Evolutionary conservation across 345 rosid species (phyloP).

Genomic region (Salix suchowensis): DNA sequence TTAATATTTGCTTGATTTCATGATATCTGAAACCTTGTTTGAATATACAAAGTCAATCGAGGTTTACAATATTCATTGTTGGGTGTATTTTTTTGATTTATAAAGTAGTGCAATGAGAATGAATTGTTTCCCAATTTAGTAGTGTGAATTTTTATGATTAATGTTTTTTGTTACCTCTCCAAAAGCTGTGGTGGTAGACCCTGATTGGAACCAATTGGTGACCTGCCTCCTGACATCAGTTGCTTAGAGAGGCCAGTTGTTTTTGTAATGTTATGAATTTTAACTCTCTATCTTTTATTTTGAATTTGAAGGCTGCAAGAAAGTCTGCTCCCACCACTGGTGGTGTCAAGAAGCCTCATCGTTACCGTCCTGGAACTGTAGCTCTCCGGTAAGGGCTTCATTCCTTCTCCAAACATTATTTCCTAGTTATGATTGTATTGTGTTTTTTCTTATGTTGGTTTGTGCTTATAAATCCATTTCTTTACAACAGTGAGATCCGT

Average conservation of each 20-base stretch:
- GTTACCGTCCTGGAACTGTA: slow-evolving; percentile 55
- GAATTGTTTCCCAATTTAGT: no score
- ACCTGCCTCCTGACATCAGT: no score
- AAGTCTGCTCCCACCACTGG: slow-evolving; percentile 62
- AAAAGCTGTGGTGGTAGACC: no score
- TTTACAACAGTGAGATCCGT: slow-evolving; percentile 35
- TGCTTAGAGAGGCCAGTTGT: not conserved
- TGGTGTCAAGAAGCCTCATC: slow-evolving; percentile 62
- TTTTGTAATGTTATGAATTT: not conserved
- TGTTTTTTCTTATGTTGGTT: not conserved
- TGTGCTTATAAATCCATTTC: not conserved
- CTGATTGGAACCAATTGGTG: no score
- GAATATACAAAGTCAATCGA: no score
- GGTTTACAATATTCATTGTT: no score
- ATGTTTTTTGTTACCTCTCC: no score
- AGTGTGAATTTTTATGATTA: no score
- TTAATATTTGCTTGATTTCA: no score
- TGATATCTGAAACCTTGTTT: no score
- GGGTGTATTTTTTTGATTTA: no score
- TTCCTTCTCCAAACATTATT: not conserved
- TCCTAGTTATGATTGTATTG: not conserved
- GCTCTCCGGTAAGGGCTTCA: slow-evolving; percentile 37
- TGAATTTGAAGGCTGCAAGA: slow-evolving; percentile 43
- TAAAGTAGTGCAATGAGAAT: no score
- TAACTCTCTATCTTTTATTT: not conserved